A percentile compares a stretch with the other conserved stretches of the same genome.
phyloP scores from a whole-genome alignment of 331 rosid species.

The Dryas integrifolia region DNA sequence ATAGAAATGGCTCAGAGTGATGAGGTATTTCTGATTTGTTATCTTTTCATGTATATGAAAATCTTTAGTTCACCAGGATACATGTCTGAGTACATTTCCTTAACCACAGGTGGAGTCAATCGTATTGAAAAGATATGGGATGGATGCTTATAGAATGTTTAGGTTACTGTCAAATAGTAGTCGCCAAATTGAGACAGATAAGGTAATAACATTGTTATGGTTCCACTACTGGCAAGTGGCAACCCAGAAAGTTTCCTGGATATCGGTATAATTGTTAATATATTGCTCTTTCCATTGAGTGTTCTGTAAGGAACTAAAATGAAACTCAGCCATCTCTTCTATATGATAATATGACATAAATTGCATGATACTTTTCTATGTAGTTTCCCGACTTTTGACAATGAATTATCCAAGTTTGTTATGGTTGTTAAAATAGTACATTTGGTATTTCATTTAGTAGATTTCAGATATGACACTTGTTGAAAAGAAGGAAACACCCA shows the following conservation, averaged over 20 bases:
- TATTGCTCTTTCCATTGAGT: neutral
- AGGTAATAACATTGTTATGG: conserved; percentile 44
- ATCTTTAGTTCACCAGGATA: conserved; percentile 14
- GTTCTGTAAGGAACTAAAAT: neutral
- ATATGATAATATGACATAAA: neutral
- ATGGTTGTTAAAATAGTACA: neutral
- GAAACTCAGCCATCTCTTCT: neutral
- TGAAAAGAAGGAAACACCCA: conserved; percentile 78
- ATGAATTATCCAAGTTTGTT: neutral
- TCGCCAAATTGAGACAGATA: conserved; percentile 61
- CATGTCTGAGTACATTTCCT: conserved; percentile 27
- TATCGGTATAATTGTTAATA: neutral
- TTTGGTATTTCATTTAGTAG: conserved; percentile 23
- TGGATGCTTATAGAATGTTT: conserved; percentile 79
- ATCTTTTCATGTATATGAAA: conserved; percentile 4
- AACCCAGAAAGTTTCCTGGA: neutral
- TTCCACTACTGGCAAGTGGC: neutral
- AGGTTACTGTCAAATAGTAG: conserved; percentile 61
- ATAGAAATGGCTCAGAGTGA: conserved; percentile 65
- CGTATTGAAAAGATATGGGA: conserved; percentile 75
- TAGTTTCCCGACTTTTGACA: neutral
- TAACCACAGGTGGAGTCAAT: conserved; percentile 73
- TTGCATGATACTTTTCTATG: neutral
- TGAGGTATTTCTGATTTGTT: conserved; percentile 52
- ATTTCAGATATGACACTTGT: conserved; percentile 71